A percentile compares a stretch with the other conserved stretches of the same genome.
Conservation (phyloP, 306 rosid genomes). For the Canavalia ensiformis region DNA sequence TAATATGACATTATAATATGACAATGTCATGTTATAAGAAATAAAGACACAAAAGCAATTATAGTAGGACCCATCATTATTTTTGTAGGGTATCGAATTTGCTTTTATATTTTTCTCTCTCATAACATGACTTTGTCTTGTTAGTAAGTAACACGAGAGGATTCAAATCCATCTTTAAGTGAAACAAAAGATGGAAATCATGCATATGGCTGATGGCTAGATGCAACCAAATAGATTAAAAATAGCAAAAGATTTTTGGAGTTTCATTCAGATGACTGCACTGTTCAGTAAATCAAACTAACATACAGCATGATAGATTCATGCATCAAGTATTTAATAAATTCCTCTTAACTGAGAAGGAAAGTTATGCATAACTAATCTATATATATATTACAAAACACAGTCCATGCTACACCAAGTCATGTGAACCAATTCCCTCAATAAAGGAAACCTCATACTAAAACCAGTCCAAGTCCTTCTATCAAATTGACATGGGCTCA, state of each 20-base stretch:
- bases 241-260: not conserved
- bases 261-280: slow-evolving; percentile 4
- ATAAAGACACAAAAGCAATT: too few relatives aligned
- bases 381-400: not conserved
- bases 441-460: slow-evolving; percentile 5
- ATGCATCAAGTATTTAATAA: slow-evolving; percentile 11
- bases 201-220: slow-evolving; percentile 6
- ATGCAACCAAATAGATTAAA: slow-evolving; percentile 39
- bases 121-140: too few relatives aligned
- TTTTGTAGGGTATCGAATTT: too few relatives aligned
- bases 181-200: slow-evolving; percentile 4
- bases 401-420: slow-evolving; percentile 6
- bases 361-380: not conserved
- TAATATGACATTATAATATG: too few relatives aligned
- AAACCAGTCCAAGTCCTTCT: not conserved
- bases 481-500: not conserved
- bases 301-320: not conserved
- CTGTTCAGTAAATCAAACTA: slow-evolving; percentile 16
- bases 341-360: slow-evolving; percentile 1
- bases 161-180: not conserved
- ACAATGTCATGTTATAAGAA: too few relatives aligned
- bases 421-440: slow-evolving; percentile 4
- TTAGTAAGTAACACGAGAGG: too few relatives aligned
- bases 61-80: too few relatives aligned
- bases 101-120: too few relatives aligned